Evolutionary conservation across 2,329 filamentous ascomycete genomes (phyloP), one percentile per base, ranked within the genome.

Genomic region (Neurospora sp.): DNA sequence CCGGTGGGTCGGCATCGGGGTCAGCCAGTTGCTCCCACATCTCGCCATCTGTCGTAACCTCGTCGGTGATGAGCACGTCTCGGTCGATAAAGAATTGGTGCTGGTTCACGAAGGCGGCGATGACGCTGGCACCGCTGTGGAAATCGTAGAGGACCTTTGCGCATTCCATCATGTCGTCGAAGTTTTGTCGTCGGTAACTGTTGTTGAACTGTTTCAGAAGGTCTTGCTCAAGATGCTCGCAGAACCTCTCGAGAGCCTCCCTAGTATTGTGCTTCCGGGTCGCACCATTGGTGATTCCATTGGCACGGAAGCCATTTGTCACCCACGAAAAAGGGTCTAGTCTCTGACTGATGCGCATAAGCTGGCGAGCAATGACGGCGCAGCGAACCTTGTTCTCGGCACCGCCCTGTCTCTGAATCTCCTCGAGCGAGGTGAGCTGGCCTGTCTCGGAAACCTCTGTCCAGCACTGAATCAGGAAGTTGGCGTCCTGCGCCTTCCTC

Each of bases 21-120:
- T 99, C 96, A 66, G 96, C 95, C 68, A 99, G 85, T 74, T 91
- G 90, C 70, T 98, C 95, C 94, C 95, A 97, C 1, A 89, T 90
- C 72, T 93, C 88, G 70, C 85, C 86, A 75, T 96, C 92, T 12
- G 88, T 86, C 2, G 86, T 86, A 17, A 97, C 88, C 78, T 97
- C 94, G 76, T 97, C 94, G 0, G 91, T 91, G 67, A 97, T 90
- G 70, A 99, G 84, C 79, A 98, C 95, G 74, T 93, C 96, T 36
- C 94, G 87, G 78, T 98, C 96, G 77, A 99, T 97, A 82, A 99
- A 99, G 85, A 99, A 99, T 77, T 97, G 93, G 81, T 99, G 96
- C 79, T 99, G 96, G 78, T 99, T 99, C 77, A 99, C 95, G 79
- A 98, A 99, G 11, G 95, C 86, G 15, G 92, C 95, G 80, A 97